Evolutionary conservation across 2,329 filamentous ascomycete genomes (phyloP).

Genomic region (Zasmidium citrigriseum): DNA sequence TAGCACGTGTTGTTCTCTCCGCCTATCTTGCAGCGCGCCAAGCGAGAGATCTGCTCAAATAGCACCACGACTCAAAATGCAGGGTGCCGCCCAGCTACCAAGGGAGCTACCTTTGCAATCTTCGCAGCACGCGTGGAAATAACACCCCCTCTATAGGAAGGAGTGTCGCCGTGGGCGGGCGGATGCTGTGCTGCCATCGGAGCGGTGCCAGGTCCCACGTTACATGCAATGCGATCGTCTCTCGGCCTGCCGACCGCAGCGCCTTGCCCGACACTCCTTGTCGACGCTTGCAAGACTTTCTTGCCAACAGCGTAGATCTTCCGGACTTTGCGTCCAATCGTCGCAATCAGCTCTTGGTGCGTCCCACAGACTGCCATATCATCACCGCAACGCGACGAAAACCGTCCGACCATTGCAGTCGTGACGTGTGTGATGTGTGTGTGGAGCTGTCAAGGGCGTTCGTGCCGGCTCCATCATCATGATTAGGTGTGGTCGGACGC

Average conservation of each 20-base stretch:
- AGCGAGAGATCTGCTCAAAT: background rate
- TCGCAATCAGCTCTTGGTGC: background rate
- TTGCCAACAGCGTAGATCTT: slow-evolving; percentile 1
- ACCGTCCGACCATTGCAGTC: background rate
- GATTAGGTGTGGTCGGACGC: background rate
- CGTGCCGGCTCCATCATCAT: background rate
- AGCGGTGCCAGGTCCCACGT: background rate
- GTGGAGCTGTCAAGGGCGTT: background rate
- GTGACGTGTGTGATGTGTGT: background rate
- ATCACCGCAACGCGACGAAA: background rate
- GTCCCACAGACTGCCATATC: background rate
- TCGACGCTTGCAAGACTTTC: background rate
- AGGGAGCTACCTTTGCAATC: background rate
- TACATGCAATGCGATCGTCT: slow-evolving; percentile 7
- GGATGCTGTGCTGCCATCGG: background rate
- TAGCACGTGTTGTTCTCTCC: background rate
- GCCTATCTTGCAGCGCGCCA: background rate
- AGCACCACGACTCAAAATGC: background rate
- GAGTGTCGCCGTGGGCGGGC: background rate
- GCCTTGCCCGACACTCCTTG: slow-evolving; percentile 1
- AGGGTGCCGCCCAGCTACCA: background rate
- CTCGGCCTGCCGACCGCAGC: slow-evolving; percentile 3
- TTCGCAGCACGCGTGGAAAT: background rate
- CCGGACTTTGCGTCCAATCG: slow-evolving; percentile 1
- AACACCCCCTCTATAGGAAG: background rate